Percentiles rank a stretch among this genome's conserved stretches.
Conservation (phyloP, 2,329 filamentous ascomycete species). For the Teratosphaeriaceae sp. region DNA sequence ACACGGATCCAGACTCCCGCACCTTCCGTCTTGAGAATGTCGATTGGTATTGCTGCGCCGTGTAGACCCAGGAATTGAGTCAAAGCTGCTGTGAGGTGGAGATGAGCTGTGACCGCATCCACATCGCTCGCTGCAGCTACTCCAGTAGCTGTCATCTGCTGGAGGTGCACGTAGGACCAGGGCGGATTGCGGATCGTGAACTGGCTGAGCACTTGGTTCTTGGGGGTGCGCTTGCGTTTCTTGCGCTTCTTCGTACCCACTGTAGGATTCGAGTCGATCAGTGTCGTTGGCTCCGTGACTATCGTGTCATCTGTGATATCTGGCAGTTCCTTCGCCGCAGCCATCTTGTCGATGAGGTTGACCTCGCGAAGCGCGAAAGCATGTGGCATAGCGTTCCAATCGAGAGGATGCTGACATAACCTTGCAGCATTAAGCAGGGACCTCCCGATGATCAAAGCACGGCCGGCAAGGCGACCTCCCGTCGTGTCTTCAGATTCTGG, state of each 20-base stretch:
- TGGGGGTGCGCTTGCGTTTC: slow-evolving; percentile 13
- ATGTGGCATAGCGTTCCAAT: no score
- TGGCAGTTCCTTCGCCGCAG: slow-evolving; percentile 7
- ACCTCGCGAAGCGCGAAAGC: no score
- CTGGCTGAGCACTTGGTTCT: slow-evolving; percentile 22
- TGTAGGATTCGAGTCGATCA: not conserved
- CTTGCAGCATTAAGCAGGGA: no score
- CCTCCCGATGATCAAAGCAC: no score
- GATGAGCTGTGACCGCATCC: slow-evolving; percentile 56
- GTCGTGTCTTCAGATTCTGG: no score
- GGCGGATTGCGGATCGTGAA: slow-evolving; percentile 33
- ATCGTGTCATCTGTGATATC: slow-evolving; percentile 7
- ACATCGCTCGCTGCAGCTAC: slow-evolving; percentile 26
- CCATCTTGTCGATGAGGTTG: slow-evolving; percentile 3
- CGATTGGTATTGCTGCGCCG: slow-evolving; percentile 60
- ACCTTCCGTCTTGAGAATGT: slow-evolving; percentile 58
- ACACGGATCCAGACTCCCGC: slow-evolving; percentile 58
- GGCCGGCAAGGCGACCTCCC: no score
- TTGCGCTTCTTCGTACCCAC: slow-evolving; percentile 7
- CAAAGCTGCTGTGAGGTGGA: slow-evolving; percentile 58
- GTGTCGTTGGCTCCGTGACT: slow-evolving; percentile 3
- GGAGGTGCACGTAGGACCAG: slow-evolving; percentile 39
- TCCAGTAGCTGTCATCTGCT: slow-evolving; percentile 20
- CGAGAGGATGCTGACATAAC: no score
- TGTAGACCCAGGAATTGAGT: slow-evolving; percentile 63